Conservation (phyloP, 176 grass and related monocot genomes). For the Hyparrhenia diplandra region DNA sequence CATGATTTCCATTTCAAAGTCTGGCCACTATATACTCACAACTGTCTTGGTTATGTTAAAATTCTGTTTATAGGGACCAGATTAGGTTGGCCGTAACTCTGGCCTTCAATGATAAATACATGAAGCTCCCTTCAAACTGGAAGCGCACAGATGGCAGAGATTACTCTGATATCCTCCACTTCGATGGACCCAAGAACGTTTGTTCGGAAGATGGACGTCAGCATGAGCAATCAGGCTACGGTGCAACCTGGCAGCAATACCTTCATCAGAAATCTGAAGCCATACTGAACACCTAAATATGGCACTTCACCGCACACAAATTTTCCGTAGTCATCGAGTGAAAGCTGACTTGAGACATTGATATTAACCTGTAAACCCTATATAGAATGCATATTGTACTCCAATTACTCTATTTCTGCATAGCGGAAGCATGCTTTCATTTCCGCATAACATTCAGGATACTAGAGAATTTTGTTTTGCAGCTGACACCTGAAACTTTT, state of each 20-base stretch:
- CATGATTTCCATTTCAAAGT: not conserved
- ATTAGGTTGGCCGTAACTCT: conserved; percentile 53
- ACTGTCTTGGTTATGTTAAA: not conserved
- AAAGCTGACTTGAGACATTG: not conserved
- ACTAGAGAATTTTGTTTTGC: not conserved
- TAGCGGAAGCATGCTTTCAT: not conserved
- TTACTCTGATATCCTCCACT: conserved; percentile 38
- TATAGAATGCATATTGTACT: conserved; percentile 12
- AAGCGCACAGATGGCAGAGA: conserved; percentile 33
- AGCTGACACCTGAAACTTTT: not conserved
- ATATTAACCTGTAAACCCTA: not conserved
- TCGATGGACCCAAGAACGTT: conserved; percentile 67
- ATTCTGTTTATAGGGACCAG: conserved; percentile 38
- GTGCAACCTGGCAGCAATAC: conserved; percentile 53
- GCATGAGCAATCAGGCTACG: conserved; percentile 28
- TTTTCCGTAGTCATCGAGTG: not conserved
- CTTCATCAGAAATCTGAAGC: conserved; percentile 44
- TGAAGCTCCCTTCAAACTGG: conserved; percentile 69
- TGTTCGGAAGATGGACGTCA: conserved; percentile 43
- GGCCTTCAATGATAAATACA: conserved; percentile 56
- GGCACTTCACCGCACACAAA: not conserved
- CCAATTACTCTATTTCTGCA: not conserved
- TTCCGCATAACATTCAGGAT: not conserved
- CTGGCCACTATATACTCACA: not conserved
- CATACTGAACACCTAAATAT: conserved; percentile 34